Evolutionary conservation across 1,284 basidiomycete species (phyloP), one percentile per base, ranked within the genome.

Genomic region (Cryptococcus floricola): DNA sequence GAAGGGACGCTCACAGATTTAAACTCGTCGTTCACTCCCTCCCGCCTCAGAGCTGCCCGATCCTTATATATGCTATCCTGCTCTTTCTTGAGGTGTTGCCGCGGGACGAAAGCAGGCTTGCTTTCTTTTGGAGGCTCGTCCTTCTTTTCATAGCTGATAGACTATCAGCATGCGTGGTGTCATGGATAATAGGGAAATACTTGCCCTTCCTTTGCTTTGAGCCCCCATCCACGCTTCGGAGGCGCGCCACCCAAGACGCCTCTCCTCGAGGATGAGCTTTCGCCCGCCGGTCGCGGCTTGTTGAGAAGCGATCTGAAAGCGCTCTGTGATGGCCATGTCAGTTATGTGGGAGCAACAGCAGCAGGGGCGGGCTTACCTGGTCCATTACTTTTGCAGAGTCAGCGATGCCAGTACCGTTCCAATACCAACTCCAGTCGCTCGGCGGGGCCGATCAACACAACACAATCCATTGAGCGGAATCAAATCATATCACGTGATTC

Each of bases 1-100:
- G 16, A 43, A 53, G 16, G 46, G 2, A 6, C 54, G 54, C 69
- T 54, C 39, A 74, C 73, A 28, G 67, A 61, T 52, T 73, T 69
- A 52, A 67, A 77, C 57, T 77, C 76, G 52, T 74, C 71, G 4
- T 75, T 73, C 13, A 62, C 51, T 0, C 77, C 76, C 48, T 61
- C 42, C 19, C 77, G 55, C 12, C 77, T 61, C 58, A 71, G 57
- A 34, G 69, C 71, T 9, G 77, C 76, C 52, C 77, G 59, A 60
- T 78, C 77, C 51, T 70, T 70, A 53, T 78, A 78, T 49, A 66
- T 64, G n/a, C 63, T 60, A 10, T 60, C 63, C 37, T 53, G 37
- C 25, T 55, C 51, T 48, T 61, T 62, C 62, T 69, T 70, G 31
- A 63, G 62, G 7, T 68, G 63, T 6, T 61, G 54, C n/a, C 70